Base-by-base conservation (phyloP, 2,329 filamentous ascomycete genomes). In the Trichoderma breve region DNA sequence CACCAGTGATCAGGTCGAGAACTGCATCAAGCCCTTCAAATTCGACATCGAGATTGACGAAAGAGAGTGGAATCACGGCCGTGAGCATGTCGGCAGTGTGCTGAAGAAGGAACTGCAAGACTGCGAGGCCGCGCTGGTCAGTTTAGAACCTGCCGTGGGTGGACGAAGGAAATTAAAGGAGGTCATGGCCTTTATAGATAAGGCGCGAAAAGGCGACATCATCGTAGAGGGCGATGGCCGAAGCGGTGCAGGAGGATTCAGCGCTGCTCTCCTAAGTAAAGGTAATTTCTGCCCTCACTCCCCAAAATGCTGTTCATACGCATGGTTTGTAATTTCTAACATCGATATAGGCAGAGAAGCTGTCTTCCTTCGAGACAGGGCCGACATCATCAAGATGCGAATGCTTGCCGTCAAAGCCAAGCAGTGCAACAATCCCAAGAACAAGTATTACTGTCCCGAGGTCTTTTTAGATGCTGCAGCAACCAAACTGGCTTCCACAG, bases 1-100 rank as follows among this genome's bases (percentile, higher is more conserved):
- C 82, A 99, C 97, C 1, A 96, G 93, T 74, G 97, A 99, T 78
- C 96, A 98, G 82, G 93, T 99, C 1, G 96, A 99, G 81, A 98
- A 98, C 79, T 99, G 95, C 80, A 97, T 99, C 82, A 99, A 99
- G 82, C 96, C 97, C 0, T 99, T 95, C 85, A 99, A 99, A 80
- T 98, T 95, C 76, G 94, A 98, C 74, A 97, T 99, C 72, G 96
- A 99, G 77, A 91, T 99, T 58, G 94, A 97, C 78, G 93, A 95
- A 51, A 86, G 90, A 8, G 97, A 99, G 80, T 99, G 96, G 96
- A 81, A 86, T 4, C 90, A 92, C 73, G 95, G 94, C 0, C 87
- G 95, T 66, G 94, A 97, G 60, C 96, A 97, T 76, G 91, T 95
- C 1, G 88, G 90, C 51, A 87, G 86, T 9, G 90, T 96, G 1